phyloP scores from a whole-genome alignment of 2,329 filamentous ascomycete genomes.

The Colletotrichum phormii region DNA sequence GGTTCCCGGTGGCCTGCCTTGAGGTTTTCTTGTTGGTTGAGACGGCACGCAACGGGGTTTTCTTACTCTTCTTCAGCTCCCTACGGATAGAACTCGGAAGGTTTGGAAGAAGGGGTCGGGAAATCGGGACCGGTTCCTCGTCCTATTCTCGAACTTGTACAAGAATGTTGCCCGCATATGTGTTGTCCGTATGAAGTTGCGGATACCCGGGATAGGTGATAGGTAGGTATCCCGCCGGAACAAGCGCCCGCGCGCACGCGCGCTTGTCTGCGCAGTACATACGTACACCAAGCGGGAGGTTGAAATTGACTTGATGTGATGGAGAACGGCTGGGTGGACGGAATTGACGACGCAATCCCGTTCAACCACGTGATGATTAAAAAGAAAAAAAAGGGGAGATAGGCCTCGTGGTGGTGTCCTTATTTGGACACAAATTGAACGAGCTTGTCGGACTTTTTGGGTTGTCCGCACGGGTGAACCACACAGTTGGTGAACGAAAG shows the following conservation, averaged over 20 bases:
- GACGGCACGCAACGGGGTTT: not conserved
- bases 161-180: no score
- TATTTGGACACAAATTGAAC: not conserved
- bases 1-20: not conserved
- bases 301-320: no score
- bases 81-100: no score
- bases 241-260: not conserved
- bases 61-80: not conserved
- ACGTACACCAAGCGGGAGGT: no score
- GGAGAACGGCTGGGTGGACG: no score
- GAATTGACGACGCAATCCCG: not conserved
- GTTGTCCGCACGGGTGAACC: not conserved
- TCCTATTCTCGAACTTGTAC: no score
- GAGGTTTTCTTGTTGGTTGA: not conserved
- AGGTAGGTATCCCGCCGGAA: not conserved
- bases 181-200: no score
- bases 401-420: not conserved
- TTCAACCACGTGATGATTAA: not conserved
- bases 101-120: no score
- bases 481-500: not conserved
- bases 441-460: not conserved
- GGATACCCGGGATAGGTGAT: not conserved
- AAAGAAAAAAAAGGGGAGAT: not conserved
- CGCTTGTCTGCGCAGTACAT: not conserved
- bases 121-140: no score